These are phyloP conservation scores for Leccinellum rugosiceps DNA, from an alignment of 768 basidiomycete species.

Conservation along the genomic window DNA sequence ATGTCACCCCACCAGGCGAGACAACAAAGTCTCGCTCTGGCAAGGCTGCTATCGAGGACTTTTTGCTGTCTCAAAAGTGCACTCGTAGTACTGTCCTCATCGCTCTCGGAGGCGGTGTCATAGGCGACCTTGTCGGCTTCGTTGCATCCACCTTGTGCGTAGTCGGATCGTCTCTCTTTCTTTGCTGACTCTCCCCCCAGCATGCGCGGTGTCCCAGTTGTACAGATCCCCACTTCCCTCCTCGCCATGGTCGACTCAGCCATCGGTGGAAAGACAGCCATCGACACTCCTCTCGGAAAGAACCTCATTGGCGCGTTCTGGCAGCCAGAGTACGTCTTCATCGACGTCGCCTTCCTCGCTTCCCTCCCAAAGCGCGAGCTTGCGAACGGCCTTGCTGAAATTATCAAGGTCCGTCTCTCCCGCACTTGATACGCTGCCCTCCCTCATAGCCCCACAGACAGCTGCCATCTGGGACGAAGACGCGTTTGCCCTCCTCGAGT, in stretches of 20 bases:
- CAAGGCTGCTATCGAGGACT: slow-evolving; percentile 94
- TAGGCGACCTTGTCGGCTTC: slow-evolving; percentile 95
- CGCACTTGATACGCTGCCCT: not conserved
- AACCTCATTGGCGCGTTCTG: slow-evolving; percentile 98
- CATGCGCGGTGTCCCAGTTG: slow-evolving; percentile 95
- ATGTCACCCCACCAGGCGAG: slow-evolving; percentile 88
- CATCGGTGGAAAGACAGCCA: slow-evolving; percentile 98
- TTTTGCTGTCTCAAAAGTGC: slow-evolving; percentile 80
- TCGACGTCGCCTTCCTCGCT: slow-evolving; percentile 93
- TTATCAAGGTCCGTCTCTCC: slow-evolving; percentile 73
- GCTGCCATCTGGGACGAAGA: slow-evolving; percentile 97
- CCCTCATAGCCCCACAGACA: slow-evolving; percentile 52
- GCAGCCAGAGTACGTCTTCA: slow-evolving; percentile 97
- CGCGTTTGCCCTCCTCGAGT: slow-evolving; percentile 88
- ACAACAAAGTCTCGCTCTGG: slow-evolving; percentile 87
- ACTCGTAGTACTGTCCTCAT: slow-evolving; percentile 92
- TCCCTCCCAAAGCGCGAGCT: slow-evolving; percentile 91
- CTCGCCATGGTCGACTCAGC: slow-evolving; percentile 99
- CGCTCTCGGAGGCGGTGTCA: slow-evolving; percentile 94
- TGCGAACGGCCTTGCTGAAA: slow-evolving; percentile 98
- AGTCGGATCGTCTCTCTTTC: accelerated
- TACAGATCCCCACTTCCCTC: slow-evolving; percentile 94
- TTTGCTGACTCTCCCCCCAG: slow-evolving; percentile 38
- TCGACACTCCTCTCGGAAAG: slow-evolving; percentile 97
- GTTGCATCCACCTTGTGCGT: slow-evolving; percentile 95